phyloP scores from a whole-genome alignment of 495 filamentous ascomycete species.

The Penicillium roqueforti region DNA sequence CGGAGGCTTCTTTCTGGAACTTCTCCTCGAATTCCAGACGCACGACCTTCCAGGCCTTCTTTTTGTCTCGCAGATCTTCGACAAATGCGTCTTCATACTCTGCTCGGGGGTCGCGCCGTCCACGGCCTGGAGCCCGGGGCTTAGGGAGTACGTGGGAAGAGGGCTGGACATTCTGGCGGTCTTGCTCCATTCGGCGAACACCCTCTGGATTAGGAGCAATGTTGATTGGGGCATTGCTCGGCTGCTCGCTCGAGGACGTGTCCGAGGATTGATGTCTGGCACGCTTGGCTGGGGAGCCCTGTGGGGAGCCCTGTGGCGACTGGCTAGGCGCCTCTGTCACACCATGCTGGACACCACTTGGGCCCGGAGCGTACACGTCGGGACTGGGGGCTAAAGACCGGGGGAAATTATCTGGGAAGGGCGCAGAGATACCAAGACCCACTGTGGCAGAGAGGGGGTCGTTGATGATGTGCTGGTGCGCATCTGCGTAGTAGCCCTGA shows the following conservation, averaged over 20 bases:
- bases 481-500: conserved; percentile 25
- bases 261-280: conserved; percentile 23
- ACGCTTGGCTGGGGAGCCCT: conserved; percentile 32
- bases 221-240: conserved; percentile 33
- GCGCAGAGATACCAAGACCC: conserved; percentile 39
- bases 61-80: conserved; percentile 62
- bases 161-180: conserved; percentile 27
- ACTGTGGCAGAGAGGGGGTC: conserved; percentile 26
- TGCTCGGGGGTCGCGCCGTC: conserved; percentile 44
- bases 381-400: conserved; percentile 21
- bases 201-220: conserved; percentile 43
- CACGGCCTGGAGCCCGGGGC: conserved; percentile 39
- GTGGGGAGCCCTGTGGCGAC: conserved; percentile 24
- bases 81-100: conserved; percentile 67
- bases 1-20: conserved; percentile 60
- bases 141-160: conserved; percentile 28
- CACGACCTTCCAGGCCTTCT: conserved; percentile 66
- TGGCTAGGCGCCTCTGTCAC: conserved; percentile 19
- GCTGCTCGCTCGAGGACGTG: conserved; percentile 28
- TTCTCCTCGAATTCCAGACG: conserved; percentile 58
- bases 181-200: conserved; percentile 33
- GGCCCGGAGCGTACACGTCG: conserved; percentile 22
- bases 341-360: conserved; percentile 16
- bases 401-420: conserved; percentile 35
- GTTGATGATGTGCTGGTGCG: conserved; percentile 33